phyloP scores from a whole-genome alignment of 345 rosid species.

The Eutrema yunnanense region DNA sequence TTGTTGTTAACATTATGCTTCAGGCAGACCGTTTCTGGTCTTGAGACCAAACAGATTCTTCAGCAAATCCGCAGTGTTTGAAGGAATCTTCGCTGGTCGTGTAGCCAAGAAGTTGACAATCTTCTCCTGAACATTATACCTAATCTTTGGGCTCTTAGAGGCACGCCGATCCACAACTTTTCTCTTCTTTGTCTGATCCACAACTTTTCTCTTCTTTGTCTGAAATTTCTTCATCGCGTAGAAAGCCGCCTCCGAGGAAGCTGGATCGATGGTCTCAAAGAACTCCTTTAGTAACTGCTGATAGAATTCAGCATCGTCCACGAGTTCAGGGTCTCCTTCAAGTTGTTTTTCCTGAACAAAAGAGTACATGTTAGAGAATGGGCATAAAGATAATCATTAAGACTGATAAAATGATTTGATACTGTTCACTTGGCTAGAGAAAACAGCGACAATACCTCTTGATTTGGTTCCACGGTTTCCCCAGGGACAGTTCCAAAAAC shows the following conservation, averaged over 20 bases:
- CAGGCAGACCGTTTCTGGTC: too few relatives aligned
- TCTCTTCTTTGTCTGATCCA: too few relatives aligned
- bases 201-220: too few relatives aligned
- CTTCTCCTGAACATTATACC: constrained; percentile 31
- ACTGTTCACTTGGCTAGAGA: constrained; percentile 26
- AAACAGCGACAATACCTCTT: constrained; percentile 40
- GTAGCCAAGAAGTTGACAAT: constrained; percentile 81
- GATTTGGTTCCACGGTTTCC: constrained; percentile 20
- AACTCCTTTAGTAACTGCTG: constrained; percentile 81
- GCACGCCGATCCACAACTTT: too few relatives aligned
- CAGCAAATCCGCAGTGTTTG: constrained; percentile 57
- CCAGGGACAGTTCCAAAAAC: constrained; percentile 56
- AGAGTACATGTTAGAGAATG: not conserved
- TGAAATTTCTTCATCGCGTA: too few relatives aligned
- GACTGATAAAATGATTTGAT: not conserved
- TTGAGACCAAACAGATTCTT: too few relatives aligned
- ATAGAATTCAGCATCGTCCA: constrained; percentile 47
- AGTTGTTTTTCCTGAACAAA: constrained; percentile 42
- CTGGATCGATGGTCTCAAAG: constrained; percentile 67
- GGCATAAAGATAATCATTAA: not conserved
- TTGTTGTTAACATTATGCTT: too few relatives aligned
- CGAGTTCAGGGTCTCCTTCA: constrained; percentile 83
- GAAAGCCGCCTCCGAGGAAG: constrained; percentile 35
- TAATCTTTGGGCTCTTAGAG: too few relatives aligned
- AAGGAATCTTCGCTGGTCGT: constrained; percentile 45